A percentile compares a stretch with the other conserved stretches of the same genome.
Evolutionary conservation across 805 yeast species (phyloP).

Genomic region (Yarrowia sp.): DNA sequence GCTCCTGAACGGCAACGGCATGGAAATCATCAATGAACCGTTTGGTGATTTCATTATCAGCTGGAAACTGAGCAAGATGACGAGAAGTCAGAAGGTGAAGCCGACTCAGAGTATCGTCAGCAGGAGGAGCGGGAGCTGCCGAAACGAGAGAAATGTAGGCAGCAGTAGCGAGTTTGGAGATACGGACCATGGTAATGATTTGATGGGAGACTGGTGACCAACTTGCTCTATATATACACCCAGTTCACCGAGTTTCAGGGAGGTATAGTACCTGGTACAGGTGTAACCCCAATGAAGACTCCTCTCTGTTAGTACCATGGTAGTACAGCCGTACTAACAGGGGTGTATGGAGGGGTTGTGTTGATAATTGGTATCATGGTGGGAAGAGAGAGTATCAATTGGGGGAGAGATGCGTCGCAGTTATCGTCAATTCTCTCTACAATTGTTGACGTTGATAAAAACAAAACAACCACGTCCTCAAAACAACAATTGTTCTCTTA

Average conservation of each 20-base stretch:
- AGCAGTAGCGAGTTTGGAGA: not conserved
- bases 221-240: not conserved
- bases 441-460: too few relatives aligned
- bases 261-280: not conserved
- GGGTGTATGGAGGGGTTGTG: not conserved
- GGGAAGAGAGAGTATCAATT: not conserved
- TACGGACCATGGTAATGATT: not conserved
- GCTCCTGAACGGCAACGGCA: not conserved
- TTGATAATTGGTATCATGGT: not conserved
- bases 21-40: constrained; percentile 1
- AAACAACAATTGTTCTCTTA: too few relatives aligned
- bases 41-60: not conserved
- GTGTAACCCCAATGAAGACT: too few relatives aligned
- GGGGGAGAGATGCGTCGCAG: not conserved
- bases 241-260: not conserved
- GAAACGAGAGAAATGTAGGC: not conserved
- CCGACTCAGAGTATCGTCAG: not conserved
- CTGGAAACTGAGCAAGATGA: not conserved
- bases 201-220: not conserved
- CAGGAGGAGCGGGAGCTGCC: not conserved
- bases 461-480: too few relatives aligned
- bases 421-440: too few relatives aligned
- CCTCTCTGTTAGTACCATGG: too few relatives aligned
- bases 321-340: not conserved
- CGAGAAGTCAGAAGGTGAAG: not conserved